A percentile compares a stretch with the other conserved stretches of the same genome.
Conservation (phyloP, 495 filamentous ascomycete genomes). For the Penicillium verhagenii region DNA sequence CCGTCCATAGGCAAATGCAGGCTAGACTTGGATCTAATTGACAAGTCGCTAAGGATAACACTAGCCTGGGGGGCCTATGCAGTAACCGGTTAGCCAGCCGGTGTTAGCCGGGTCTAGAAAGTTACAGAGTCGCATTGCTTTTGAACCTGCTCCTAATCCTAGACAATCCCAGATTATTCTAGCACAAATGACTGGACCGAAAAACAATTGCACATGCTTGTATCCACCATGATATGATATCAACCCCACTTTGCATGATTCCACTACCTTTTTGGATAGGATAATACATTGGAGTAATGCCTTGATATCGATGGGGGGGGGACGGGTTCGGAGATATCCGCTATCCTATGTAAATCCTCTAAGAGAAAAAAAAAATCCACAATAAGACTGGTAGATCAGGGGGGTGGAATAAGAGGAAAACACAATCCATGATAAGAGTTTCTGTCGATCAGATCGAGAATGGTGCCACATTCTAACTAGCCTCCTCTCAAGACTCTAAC, state of each 20-base stretch:
- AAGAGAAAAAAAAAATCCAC: too few relatives aligned
- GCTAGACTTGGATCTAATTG: not conserved
- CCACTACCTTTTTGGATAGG: not conserved
- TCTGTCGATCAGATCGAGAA: slow-evolving; percentile 9
- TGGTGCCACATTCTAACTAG: slow-evolving; percentile 5
- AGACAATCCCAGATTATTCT: slow-evolving; percentile 11
- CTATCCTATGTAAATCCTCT: too few relatives aligned
- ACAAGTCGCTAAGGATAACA: slow-evolving; percentile 19
- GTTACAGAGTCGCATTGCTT: slow-evolving; percentile 33
- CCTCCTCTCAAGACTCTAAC: not conserved
- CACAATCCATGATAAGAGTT: not conserved
- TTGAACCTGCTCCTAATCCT: slow-evolving; percentile 7
- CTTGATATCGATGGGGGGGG: too few relatives aligned
- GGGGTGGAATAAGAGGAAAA: not conserved
- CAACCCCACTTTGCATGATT: slow-evolving; percentile 20
- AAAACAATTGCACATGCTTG: slow-evolving; percentile 24
- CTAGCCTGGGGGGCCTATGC: slow-evolving; percentile 13
- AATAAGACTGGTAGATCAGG: slow-evolving; percentile 7
- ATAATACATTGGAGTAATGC: not conserved
- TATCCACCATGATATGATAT: slow-evolving; percentile 20
- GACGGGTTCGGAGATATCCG: slow-evolving; percentile 5
- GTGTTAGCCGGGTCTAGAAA: slow-evolving; percentile 31
- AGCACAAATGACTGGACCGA: slow-evolving; percentile 1
- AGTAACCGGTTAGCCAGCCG: slow-evolving; percentile 23
- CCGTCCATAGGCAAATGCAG: not conserved